Evolutionary conservation across 2,329 filamentous ascomycete genomes (phyloP).

Genomic region (Aspergillus sp.): DNA sequence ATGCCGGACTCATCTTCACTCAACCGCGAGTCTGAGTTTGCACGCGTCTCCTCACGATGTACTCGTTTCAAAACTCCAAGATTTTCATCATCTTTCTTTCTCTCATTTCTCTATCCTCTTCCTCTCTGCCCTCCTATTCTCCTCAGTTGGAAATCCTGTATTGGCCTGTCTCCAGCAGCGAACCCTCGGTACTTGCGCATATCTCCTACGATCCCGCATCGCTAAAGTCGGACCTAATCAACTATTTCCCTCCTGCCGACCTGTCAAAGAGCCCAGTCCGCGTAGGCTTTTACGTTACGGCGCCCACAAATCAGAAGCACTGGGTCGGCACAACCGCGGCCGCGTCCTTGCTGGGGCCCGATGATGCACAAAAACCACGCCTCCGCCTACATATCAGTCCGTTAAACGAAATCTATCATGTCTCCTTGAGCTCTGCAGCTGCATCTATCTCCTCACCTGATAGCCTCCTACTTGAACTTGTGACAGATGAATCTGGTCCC

Average conservation of each 20-base stretch:
- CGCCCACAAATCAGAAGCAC: constrained; percentile 32
- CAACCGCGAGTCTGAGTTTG: neutral
- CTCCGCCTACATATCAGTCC: constrained; percentile 42
- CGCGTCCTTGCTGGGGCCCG: constrained; percentile 30
- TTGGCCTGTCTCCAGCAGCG: constrained; percentile 34
- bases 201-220: constrained; percentile 43
- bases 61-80: constrained; percentile 3
- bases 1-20: neutral
- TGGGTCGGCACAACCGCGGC: constrained; percentile 45
- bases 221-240: constrained; percentile 35
- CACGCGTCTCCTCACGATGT: constrained; percentile 14
- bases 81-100: constrained; percentile 12
- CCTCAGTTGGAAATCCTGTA: constrained; percentile 35
- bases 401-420: constrained; percentile 39
- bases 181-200: constrained; percentile 40
- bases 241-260: constrained; percentile 38
- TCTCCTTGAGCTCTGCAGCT: constrained; percentile 33
- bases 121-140: constrained; percentile 25
- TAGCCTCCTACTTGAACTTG: constrained; percentile 33
- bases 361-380: constrained; percentile 27
- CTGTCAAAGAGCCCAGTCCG: constrained; percentile 52
- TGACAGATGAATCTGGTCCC: constrained; percentile 32
- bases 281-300: constrained; percentile 51
- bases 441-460: constrained; percentile 15
- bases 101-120: constrained; percentile 21